Conservation (phyloP, 1,139 yeast species). For the Meyerozyma carpophila region DNA sequence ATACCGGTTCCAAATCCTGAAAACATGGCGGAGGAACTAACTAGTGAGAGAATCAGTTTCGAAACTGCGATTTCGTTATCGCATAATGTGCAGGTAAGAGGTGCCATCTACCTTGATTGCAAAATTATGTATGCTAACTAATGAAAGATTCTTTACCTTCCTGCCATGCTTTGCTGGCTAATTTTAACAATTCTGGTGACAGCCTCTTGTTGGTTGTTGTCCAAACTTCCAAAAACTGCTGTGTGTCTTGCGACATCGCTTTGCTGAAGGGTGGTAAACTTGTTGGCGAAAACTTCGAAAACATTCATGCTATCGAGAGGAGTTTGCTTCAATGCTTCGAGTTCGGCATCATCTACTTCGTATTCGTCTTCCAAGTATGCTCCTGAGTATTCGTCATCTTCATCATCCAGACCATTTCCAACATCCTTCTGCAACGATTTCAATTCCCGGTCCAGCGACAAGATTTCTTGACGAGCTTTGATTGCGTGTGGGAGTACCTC, state of each 20-base stretch:
- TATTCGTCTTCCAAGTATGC: constrained; percentile 34
- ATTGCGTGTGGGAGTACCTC: constrained; percentile 46
- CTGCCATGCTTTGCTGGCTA: constrained; percentile 12
- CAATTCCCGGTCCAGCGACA: constrained; percentile 29
- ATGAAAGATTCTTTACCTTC: constrained; percentile 5
- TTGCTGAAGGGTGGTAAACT: constrained; percentile 19
- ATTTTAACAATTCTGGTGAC: constrained; percentile 27
- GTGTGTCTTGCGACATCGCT: constrained; percentile 29
- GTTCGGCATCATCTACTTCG: constrained; percentile 48
- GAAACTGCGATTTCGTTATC: background rate
- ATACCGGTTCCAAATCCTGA: constrained; percentile 40
- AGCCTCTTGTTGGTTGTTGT: constrained; percentile 29
- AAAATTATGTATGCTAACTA: constrained; percentile 2
- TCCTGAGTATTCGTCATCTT: constrained; percentile 23
- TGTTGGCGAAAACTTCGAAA: constrained; percentile 36
- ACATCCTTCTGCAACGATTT: constrained; percentile 17
- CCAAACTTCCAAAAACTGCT: constrained; percentile 34
- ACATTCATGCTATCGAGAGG: constrained; percentile 48
- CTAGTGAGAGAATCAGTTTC: too few relatives aligned
- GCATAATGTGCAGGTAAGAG: background rate
- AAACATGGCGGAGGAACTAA: constrained; percentile 24
- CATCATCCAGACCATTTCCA: constrained; percentile 22
- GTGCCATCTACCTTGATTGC: background rate
- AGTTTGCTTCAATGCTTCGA: constrained; percentile 49
- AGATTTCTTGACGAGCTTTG: constrained; percentile 38